Conservation (phyloP, 805 yeast species). For the Candida palmyrensis region DNA sequence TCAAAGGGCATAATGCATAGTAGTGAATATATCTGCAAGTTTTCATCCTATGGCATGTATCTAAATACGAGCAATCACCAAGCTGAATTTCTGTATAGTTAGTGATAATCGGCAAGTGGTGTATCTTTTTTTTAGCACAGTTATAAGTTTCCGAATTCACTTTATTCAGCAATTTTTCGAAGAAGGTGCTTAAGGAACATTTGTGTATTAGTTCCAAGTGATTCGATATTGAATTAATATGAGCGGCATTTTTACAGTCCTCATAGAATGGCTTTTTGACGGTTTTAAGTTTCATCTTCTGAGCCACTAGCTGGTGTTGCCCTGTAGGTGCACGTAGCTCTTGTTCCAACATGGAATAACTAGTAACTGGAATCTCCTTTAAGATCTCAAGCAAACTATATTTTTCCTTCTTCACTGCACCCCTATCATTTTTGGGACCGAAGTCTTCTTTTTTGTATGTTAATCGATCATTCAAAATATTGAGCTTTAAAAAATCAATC, state of each 20-base stretch:
- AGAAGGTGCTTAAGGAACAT: not conserved
- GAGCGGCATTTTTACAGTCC: slow-evolving; percentile 43
- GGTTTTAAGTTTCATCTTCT: slow-evolving; percentile 36
- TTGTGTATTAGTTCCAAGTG: slow-evolving; percentile 3
- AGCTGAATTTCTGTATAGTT: slow-evolving; percentile 60
- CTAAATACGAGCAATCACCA: slow-evolving; percentile 92
- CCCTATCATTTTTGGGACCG: too few species aligned
- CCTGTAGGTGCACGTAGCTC: too few species aligned
- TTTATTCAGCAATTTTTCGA: slow-evolving; percentile 5
- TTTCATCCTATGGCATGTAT: slow-evolving; percentile 84
- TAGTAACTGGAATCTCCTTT: too few species aligned
- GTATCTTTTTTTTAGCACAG: slow-evolving; percentile 21
- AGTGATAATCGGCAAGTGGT: slow-evolving; percentile 24
- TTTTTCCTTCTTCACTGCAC: too few species aligned
- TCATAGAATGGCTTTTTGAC: slow-evolving; percentile 40
- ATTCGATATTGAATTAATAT: slow-evolving; percentile 22
- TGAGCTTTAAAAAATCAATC: not conserved
- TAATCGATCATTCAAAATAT: not conserved
- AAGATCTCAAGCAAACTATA: too few species aligned
- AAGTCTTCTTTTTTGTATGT: not conserved
- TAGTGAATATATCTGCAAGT: slow-evolving; percentile 83
- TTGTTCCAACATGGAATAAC: too few species aligned
- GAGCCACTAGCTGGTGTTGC: slow-evolving; percentile 32
- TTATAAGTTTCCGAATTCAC: slow-evolving; percentile 15
- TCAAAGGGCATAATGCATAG: slow-evolving; percentile 41